These are phyloP conservation scores for Teratosphaeria destructans DNA, from an alignment of 2,329 filamentous ascomycete genomes.

Conservation along the genomic window DNA sequence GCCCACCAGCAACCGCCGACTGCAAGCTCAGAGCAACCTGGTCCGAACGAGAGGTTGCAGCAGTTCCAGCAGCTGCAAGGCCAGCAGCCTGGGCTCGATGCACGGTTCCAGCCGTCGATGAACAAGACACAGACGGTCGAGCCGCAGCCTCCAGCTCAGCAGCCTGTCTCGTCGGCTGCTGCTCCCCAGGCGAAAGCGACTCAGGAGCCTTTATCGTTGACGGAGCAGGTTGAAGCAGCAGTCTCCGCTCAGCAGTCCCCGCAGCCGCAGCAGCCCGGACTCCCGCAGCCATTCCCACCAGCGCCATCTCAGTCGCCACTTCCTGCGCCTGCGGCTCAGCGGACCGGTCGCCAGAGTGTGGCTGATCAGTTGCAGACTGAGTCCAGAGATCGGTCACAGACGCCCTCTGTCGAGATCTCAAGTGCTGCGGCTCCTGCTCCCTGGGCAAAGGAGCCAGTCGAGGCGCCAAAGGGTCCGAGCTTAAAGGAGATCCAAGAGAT, in stretches of 20 bases:
- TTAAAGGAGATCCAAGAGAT: slow-evolving; percentile 94
- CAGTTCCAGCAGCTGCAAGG: slow-evolving; percentile 73
- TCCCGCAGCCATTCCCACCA: slow-evolving; percentile 64
- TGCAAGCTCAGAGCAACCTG: slow-evolving; percentile 35
- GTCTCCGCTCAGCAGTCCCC: slow-evolving; percentile 49
- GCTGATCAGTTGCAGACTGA: slow-evolving; percentile 58
- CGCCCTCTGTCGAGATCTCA: slow-evolving; percentile 55
- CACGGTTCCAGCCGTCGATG: slow-evolving; percentile 10
- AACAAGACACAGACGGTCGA: slow-evolving; percentile 6
- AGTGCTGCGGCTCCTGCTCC: slow-evolving; percentile 66
- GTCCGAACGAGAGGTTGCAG: slow-evolving; percentile 55
- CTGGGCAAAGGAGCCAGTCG: slow-evolving; percentile 78
- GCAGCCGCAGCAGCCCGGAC: slow-evolving; percentile 42
- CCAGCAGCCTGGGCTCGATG: slow-evolving; percentile 12
- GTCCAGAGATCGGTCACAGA: slow-evolving; percentile 65
- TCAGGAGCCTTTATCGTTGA: slow-evolving; percentile 55
- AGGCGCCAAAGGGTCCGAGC: slow-evolving; percentile 72
- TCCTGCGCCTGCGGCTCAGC: slow-evolving; percentile 79
- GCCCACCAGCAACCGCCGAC: slow-evolving; percentile 30
- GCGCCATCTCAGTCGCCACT: slow-evolving; percentile 69
- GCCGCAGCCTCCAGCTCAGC: slow-evolving; percentile 12
- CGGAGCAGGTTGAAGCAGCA: slow-evolving; percentile 76
- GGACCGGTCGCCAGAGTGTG: slow-evolving; percentile 64
- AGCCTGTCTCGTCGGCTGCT: slow-evolving; percentile 12
- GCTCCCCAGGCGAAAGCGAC: slow-evolving; percentile 6